Percentiles rank a stretch among this genome's conserved stretches.
Conservation (phyloP, 106 monocot species). For the Cymbidium sinense region DNA sequence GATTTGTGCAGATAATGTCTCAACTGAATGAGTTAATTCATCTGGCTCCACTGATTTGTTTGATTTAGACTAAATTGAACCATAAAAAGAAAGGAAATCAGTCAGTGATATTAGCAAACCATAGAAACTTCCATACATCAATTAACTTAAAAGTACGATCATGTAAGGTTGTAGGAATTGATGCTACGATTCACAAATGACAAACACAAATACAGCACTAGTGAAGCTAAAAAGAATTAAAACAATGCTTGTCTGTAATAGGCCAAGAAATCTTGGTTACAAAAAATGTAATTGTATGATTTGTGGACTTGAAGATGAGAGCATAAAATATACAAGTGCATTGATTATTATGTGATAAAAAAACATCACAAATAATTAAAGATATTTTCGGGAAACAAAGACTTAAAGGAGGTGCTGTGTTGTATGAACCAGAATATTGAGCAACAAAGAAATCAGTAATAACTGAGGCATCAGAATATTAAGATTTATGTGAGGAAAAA, state of each 20-base stretch:
- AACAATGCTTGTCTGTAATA: background rate
- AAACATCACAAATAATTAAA: background rate
- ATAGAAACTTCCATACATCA: background rate
- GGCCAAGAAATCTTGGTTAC: background rate
- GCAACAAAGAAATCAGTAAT: background rate
- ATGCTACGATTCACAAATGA: background rate
- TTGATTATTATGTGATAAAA: background rate
- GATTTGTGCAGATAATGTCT: background rate
- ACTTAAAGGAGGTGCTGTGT: background rate
- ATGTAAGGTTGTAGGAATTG: background rate
- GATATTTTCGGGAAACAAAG: background rate
- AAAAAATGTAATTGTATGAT: background rate
- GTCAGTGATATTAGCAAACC: background rate
- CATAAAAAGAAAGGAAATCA: background rate
- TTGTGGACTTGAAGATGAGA: background rate
- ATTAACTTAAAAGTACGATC: background rate
- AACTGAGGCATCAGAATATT: background rate
- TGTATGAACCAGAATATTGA: background rate
- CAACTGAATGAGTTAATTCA: background rate
- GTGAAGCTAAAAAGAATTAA: background rate
- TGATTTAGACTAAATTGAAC: conserved; percentile 3
- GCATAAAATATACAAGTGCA: background rate
- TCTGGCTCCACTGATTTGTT: background rate
- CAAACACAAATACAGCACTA: background rate
- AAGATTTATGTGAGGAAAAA: background rate